These are phyloP conservation scores for Saprolegnia parasitica DNA, from an alignment of 352 stramenopile genomes.

Conservation along the genomic window DNA sequence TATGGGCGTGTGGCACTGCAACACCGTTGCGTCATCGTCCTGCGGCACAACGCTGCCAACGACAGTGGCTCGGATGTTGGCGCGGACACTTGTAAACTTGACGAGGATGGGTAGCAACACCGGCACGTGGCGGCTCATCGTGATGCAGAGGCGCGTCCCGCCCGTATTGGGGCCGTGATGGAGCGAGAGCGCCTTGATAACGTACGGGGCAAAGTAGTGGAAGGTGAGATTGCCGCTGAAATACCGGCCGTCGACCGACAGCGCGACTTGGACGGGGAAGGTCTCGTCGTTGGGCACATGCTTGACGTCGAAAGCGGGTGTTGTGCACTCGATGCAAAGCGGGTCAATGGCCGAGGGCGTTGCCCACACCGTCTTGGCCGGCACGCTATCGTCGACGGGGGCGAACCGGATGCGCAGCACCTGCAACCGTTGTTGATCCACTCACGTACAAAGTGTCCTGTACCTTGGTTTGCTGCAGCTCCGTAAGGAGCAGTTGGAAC, in stretches of 20 bases:
- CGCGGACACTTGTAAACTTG: constrained; percentile 14
- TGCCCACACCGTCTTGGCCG: constrained; percentile 4
- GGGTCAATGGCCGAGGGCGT: background rate
- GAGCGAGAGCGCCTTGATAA: constrained; percentile 47
- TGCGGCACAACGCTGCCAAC: constrained; percentile 1
- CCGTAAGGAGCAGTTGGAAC: constrained; percentile 12
- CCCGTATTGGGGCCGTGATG: constrained; percentile 62
- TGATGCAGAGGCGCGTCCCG: constrained; percentile 48
- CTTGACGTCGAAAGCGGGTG: constrained; percentile 1
- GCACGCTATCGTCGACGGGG: background rate
- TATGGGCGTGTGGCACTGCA: constrained; percentile 43
- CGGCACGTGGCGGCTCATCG: constrained; percentile 72
- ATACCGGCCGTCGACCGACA: constrained; percentile 5
- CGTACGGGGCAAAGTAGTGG: constrained; percentile 19
- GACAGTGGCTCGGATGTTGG: background rate
- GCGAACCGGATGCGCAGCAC: constrained; percentile 21
- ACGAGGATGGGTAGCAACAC: constrained; percentile 42
- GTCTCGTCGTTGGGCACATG: background rate
- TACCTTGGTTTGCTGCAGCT: constrained; percentile 13
- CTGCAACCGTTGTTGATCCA: background rate
- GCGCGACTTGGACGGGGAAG: constrained; percentile 10
- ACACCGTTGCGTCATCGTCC: constrained; percentile 38
- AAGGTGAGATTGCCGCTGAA: background rate
- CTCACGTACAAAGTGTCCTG: background rate
- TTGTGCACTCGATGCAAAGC: constrained; percentile 4